Conservation (phyloP, 257 asterid species). For the Solanum pinnatisectum region DNA sequence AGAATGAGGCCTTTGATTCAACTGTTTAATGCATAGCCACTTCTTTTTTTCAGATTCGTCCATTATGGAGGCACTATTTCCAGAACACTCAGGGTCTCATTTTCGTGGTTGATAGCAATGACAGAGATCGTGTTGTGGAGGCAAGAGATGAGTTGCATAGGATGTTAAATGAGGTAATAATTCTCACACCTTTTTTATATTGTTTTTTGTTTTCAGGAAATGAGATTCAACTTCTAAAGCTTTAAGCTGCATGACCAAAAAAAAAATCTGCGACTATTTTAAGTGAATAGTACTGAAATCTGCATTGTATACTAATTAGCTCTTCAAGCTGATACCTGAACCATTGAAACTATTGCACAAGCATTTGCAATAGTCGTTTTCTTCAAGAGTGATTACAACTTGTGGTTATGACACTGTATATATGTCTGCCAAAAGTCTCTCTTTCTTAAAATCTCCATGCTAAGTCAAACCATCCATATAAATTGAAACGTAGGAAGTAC, state of each 20-base stretch:
- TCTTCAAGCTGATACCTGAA: not conserved
- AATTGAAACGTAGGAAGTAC: not conserved
- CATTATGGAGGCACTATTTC: conserved; percentile 1
- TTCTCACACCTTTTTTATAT: not conserved
- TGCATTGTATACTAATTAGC: not conserved
- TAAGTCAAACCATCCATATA: not conserved
- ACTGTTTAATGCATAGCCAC: not conserved
- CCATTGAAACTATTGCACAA: not conserved
- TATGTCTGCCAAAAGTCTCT: not conserved
- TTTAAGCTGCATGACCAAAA: not conserved
- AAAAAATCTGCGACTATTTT: not conserved
- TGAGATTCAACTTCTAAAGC: not conserved
- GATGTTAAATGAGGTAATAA: not conserved
- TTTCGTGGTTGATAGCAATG: not conserved
- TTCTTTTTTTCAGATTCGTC: not conserved
- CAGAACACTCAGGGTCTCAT: conserved; percentile 1
- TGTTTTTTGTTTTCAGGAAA: not conserved
- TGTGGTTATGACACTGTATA: not conserved
- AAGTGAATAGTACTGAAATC: not conserved
- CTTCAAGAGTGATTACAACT: not conserved
- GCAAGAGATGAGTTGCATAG: conserved; percentile 1
- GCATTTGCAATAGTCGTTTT: not conserved
- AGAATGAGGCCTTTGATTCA: not conserved
- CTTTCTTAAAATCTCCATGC: not conserved
- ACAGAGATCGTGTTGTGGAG: not conserved